Base-by-base conservation (phyloP, 345 rosid species). In the Salix viminalis region DNA sequence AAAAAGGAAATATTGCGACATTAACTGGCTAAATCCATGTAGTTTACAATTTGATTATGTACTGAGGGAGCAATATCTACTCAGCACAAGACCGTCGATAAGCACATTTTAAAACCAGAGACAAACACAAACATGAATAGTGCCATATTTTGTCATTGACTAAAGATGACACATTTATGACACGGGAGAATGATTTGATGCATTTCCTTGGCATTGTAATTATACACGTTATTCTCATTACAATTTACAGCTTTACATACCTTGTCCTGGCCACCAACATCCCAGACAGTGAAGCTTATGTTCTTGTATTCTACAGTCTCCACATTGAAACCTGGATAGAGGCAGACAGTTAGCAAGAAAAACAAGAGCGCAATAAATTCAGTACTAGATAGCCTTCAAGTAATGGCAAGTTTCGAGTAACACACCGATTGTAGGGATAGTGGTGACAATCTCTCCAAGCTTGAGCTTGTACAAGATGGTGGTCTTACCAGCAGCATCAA, bases 191-290 rank as follows among this genome's bases (percentile, higher is more conserved):
- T 3, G 14, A 21, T 12, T 52, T 56, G 26, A 44, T 19, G 2
- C n/a, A 6, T 23, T 8, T 19, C 44, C 44, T 9, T 7, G 12
- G 23, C 23, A 34, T 23, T 7, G 7, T 26, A 2, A 26, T 54
- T 23, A 58, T 34, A 8, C 30, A 5, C 4, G 1, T 10, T 52
- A 30, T 39, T 71, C 6, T 21, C 39, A 37, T 26, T 44, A 12
- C 65, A 5, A 37, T 60, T 5, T 60, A 23, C 6, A 2, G 1
- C 18, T 48, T 21, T 2, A 9, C 67, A n/a, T 52, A 75, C 78
- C 78, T 75, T 75, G 72, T 75, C 78, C 68, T 75, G 78, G 39
- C 78, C 78, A 23, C 78, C 78, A 39, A 75, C 78, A 75, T 75
- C 78, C 78, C 78, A 75, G 34, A 75, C 78, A 13, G 78, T 75